Base-by-base conservation (phyloP, 768 basidiomycete genomes). In the Tricholoma hemisulphureum region DNA sequence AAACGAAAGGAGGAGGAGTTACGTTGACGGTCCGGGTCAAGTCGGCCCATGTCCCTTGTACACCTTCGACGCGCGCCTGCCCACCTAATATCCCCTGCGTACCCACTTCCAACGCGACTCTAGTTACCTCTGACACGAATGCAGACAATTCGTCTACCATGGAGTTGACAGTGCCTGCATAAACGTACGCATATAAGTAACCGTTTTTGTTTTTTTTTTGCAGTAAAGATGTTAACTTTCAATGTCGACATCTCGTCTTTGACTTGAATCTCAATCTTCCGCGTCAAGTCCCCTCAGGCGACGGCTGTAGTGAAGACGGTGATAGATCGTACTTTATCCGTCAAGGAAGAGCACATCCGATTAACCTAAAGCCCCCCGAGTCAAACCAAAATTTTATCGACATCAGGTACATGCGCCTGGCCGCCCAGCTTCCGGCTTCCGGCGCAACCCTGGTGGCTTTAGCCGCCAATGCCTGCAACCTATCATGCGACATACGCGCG, bases 1-100 rank as follows among this genome's bases (percentile, higher is more conserved):
- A 18, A 1, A 2, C 6, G 39, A 41, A 14, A 41, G 39, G 18
- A 41, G 39, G 20, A 41, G 39, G 8, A 41, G 37, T 41, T 67
- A 91, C 89, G 70, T 96, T 95, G 66, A 96, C 94, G 59, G 91
- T 91, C 57, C 87, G 77, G 2, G 93, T 95, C 69, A 97, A 77
- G 67, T 91, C 89, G n/a, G 89, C 86, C 95, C 95, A 96, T 6
- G 93, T 94, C 16, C 95, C 95, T 69, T 94, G 90, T 0, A 95
- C 93, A 66, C 91, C 92, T 61, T n/a, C n/a, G n/a, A 96, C 94
- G 29, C 81, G 84, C 8, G 95, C 95, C 67, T 95, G 93, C 54
- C 93, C 93, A 58, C 94, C 93, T 62, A 95, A 76, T 45, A 92
- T 92, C 67, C 91, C 93, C 65, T 94, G 88, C 2, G 93, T 94